These are phyloP conservation scores for Talaromyces sp. DNA, from an alignment of 2,329 filamentous ascomycete genomes.

Conservation along the genomic window DNA sequence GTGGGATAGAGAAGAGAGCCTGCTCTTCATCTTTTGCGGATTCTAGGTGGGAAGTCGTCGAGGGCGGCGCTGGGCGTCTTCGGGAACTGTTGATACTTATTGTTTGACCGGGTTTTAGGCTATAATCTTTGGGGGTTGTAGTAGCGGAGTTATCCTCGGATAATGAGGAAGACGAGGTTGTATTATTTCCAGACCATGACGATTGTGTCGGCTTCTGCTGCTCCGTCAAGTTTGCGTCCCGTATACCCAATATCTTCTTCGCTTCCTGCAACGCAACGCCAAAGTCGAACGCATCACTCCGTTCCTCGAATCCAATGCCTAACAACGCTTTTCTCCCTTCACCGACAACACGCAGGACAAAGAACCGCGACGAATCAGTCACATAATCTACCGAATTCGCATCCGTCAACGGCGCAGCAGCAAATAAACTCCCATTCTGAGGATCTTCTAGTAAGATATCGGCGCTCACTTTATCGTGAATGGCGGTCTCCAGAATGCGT, in stretches of 20 bases:
- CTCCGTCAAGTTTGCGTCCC: constrained; percentile 33
- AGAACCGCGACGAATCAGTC: constrained; percentile 78
- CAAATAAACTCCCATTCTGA: constrained; percentile 71
- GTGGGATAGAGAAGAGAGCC: constrained; percentile 70
- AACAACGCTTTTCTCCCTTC: constrained; percentile 75
- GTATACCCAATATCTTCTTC: constrained; percentile 66
- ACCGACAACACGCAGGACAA: constrained; percentile 76
- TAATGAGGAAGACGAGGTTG: neutral
- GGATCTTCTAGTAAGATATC: constrained; percentile 79
- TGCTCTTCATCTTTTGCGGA: constrained; percentile 41
- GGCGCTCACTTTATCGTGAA: constrained; percentile 62
- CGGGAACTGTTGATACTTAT: constrained; percentile 77
- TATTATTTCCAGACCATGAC: constrained; percentile 20
- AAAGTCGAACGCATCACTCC: constrained; percentile 83
- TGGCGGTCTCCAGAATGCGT: constrained; percentile 73
- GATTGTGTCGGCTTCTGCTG: neutral
- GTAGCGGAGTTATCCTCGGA: neutral
- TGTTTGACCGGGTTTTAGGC: constrained; percentile 84
- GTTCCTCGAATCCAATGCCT: constrained; percentile 83
- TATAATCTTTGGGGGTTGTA: constrained; percentile 62
- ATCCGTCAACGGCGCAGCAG: constrained; percentile 74
- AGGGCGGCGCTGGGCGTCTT: constrained; percentile 38
- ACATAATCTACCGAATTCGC: constrained; percentile 70
- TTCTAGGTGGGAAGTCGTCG: constrained; percentile 13
- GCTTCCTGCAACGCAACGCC: constrained; percentile 76